Conservation (phyloP, 2,329 filamentous ascomycete species). For the Pseudogymnoascus sp. region DNA sequence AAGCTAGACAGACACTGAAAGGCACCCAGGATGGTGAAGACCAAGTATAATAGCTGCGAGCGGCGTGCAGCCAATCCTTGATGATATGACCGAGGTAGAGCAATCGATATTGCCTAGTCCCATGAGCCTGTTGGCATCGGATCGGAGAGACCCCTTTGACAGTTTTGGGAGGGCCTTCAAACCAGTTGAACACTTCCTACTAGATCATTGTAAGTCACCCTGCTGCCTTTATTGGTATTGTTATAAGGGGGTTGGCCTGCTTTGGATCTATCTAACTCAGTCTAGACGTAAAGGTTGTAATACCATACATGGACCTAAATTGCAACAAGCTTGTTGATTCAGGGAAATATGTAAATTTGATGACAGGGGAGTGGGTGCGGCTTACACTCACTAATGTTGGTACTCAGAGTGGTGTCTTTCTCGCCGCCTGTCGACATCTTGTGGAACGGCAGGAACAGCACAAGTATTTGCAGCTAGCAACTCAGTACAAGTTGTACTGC, state of each 20-base stretch:
- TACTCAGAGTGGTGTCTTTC: constrained; percentile 12
- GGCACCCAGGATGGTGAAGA: background rate
- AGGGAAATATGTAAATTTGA: constrained; percentile 3
- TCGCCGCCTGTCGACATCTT: constrained; percentile 14
- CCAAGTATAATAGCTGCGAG: background rate
- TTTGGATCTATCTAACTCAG: background rate
- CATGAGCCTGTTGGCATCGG: background rate
- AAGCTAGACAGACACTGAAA: background rate
- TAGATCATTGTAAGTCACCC: background rate
- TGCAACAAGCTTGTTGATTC: background rate
- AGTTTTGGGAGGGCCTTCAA: background rate
- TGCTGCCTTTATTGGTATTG: background rate
- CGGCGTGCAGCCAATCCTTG: background rate
- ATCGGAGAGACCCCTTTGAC: background rate
- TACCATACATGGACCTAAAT: constrained; percentile 7
- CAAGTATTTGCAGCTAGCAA: constrained; percentile 10
- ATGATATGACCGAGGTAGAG: background rate
- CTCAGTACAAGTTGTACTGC: constrained; percentile 12
- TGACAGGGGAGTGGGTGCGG: constrained; percentile 14
- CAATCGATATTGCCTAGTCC: background rate
- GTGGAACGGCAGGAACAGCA: constrained; percentile 1
- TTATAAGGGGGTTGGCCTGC: background rate
- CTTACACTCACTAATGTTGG: constrained; percentile 11
- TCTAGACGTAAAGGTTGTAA: constrained; percentile 12
- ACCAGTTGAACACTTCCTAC: background rate